Percentiles rank a stretch among this genome's conserved stretches.
Evolutionary conservation across 176 grass and related monocot genomes (phyloP).

Genomic region (Panicum miliaceum): DNA sequence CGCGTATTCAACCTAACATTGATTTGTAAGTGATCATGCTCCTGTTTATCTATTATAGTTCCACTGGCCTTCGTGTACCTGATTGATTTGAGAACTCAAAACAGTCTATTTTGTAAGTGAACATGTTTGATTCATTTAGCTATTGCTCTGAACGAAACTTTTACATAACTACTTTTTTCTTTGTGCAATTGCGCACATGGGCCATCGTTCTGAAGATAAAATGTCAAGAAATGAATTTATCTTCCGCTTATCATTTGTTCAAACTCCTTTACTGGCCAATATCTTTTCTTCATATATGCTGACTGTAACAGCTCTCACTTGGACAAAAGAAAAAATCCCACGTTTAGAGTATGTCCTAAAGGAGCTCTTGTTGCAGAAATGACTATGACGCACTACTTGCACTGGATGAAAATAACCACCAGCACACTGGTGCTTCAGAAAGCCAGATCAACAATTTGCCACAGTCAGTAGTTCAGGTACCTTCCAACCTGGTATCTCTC

Average conservation of each 20-base stretch:
- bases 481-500: neutral
- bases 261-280: constrained; percentile 16
- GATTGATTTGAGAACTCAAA: constrained; percentile 20
- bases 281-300: constrained; percentile 24
- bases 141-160: constrained; percentile 33
- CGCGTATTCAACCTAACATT: constrained; percentile 58
- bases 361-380: constrained; percentile 52
- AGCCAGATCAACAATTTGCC: constrained; percentile 87
- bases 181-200: neutral
- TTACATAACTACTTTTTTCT: constrained; percentile 17
- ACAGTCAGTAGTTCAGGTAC: constrained; percentile 83
- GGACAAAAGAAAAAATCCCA: neutral
- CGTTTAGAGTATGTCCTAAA: constrained; percentile 3
- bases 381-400: constrained; percentile 87
- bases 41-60: constrained; percentile 32
- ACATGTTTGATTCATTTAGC: constrained; percentile 13
- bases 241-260: constrained; percentile 24
- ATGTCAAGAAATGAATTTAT: constrained; percentile 17
- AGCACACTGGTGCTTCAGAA: constrained; percentile 83
- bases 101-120: neutral
- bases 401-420: constrained; percentile 90
- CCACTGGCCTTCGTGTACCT: neutral
- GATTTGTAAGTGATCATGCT: constrained; percentile 58
- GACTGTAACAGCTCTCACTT: neutral
- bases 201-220: constrained; percentile 34